Conservation (phyloP, 495 filamentous ascomycete genomes). For the Glonium stellatum region DNA sequence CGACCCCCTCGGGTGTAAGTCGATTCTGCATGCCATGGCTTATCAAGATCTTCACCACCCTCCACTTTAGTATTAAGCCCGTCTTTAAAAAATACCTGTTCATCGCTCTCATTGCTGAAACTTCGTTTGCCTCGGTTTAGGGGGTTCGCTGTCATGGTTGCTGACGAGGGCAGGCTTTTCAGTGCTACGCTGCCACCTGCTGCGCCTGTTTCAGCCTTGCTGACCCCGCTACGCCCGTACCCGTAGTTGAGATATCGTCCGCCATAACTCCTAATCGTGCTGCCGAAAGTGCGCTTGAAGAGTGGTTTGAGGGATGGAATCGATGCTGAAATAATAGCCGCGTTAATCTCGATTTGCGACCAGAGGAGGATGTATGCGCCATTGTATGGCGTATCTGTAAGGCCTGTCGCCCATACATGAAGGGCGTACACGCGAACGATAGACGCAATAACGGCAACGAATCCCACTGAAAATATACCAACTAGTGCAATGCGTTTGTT, state of each 20-base stretch:
- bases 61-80: background rate
- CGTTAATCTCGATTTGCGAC: constrained; percentile 43
- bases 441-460: constrained; percentile 34
- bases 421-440: constrained; percentile 34
- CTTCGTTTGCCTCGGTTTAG: background rate
- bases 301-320: constrained; percentile 34
- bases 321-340: constrained; percentile 44
- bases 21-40: background rate
- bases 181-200: background rate
- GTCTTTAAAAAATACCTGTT: background rate
- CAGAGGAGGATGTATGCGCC: constrained; percentile 41
- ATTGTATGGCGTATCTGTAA: constrained; percentile 25
- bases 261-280: background rate
- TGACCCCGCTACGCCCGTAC: background rate
- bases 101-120: constrained; percentile 1
- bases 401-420: constrained; percentile 13
- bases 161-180: background rate
- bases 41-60: background rate
- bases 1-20: background rate
- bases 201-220: background rate
- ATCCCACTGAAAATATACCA: constrained; percentile 17
- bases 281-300: constrained; percentile 8
- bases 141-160: background rate
- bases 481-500: constrained; percentile 16
- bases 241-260: background rate